A percentile compares a stretch with the other conserved stretches of the same genome.
These are phyloP conservation scores for Prunella vulgaris DNA, from an alignment of 257 asterid genomes.

Conservation along the genomic window DNA sequence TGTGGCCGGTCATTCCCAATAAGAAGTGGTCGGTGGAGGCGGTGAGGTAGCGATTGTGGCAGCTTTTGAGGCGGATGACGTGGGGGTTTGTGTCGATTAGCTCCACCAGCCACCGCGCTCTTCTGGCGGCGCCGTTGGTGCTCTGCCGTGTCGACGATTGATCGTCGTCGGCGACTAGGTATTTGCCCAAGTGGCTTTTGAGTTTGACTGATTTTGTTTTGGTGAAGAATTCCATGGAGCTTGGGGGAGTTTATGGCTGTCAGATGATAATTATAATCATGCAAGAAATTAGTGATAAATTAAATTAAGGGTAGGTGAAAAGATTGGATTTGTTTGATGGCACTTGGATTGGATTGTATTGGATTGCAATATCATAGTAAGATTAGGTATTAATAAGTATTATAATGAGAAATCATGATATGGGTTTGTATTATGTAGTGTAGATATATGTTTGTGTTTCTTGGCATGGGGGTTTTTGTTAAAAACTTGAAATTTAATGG, in stretches of 20 bases:
- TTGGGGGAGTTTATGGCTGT: no score
- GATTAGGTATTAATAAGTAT: background rate
- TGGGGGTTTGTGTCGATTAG: conserved; percentile 44
- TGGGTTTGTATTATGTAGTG: no score
- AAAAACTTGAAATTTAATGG: conserved; percentile 24
- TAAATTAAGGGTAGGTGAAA: conserved; percentile 13
- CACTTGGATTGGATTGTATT: conserved; percentile 7
- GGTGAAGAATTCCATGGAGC: conserved; percentile 60
- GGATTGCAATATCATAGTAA: background rate
- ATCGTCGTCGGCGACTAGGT: conserved; percentile 79
- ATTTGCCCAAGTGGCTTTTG: conserved; percentile 67
- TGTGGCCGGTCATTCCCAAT: conserved; percentile 80
- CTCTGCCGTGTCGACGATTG: conserved; percentile 64
- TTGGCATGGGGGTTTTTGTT: conserved; percentile 18
- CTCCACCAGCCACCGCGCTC: conserved; percentile 85
- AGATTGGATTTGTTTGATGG: conserved; percentile 25
- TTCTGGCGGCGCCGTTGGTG: conserved; percentile 47
- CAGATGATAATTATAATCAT: no score
- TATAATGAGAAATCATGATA: background rate
- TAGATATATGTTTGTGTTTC: conserved; percentile 8
- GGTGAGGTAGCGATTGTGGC: conserved; percentile 60
- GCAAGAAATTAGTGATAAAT: background rate
- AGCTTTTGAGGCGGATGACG: conserved; percentile 65
- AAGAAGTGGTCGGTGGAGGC: conserved; percentile 58
- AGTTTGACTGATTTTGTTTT: conserved; percentile 59